Evolutionary conservation across 2,329 filamentous ascomycete genomes (phyloP).

Genomic region (Beauveria australis): DNA sequence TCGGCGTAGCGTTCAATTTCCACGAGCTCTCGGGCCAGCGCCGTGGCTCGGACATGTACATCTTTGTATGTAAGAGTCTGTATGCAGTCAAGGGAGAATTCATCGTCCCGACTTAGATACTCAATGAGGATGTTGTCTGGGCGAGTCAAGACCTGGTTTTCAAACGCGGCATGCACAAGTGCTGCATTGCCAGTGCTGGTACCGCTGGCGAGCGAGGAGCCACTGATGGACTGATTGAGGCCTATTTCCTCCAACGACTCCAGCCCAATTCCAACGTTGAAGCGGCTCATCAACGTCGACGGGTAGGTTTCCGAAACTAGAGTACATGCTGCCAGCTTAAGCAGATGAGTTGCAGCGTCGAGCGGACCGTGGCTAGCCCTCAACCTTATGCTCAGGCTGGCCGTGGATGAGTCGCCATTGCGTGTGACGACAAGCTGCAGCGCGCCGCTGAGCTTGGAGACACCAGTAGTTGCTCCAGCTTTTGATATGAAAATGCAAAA

Average conservation of each 20-base stretch:
- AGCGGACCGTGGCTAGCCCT: not conserved
- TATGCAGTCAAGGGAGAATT: not conserved
- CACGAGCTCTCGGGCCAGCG: not conserved
- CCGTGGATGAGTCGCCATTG: not conserved
- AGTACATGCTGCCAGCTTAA: not conserved
- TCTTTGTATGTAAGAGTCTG: constrained; percentile 1
- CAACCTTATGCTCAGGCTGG: not conserved
- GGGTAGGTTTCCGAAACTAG: not conserved
- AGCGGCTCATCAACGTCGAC: not conserved
- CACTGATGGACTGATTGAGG: not conserved
- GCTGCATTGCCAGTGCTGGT: not conserved
- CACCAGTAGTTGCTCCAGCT: not conserved
- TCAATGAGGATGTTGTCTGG: not conserved
- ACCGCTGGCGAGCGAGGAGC: not conserved
- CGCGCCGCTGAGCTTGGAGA: not conserved
- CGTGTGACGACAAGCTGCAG: not conserved
- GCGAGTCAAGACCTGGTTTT: not conserved
- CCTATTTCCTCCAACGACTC: not conserved
- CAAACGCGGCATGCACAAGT: not conserved
- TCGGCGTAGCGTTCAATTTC: constrained; percentile 1
- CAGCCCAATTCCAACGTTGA: not conserved
- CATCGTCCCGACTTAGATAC: not conserved
- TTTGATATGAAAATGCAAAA: not conserved
- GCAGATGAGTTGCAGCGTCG: not conserved
- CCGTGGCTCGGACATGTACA: not conserved